Evolutionary conservation across 2,329 filamentous ascomycete genomes (phyloP).

Genomic region (Colletotrichum sansevieriae): DNA sequence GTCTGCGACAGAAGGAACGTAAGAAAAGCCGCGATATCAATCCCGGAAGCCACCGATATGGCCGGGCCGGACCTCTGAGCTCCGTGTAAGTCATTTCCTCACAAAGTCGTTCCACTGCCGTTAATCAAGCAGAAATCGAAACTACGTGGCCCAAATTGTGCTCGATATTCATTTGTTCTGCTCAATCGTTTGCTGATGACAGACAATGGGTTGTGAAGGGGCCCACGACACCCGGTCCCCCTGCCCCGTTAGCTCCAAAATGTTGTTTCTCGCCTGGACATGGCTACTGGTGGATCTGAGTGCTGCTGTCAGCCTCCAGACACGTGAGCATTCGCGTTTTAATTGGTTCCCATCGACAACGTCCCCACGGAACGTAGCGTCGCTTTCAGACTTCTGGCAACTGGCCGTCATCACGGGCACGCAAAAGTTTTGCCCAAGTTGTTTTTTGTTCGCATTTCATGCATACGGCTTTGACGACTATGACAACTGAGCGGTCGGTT

Average conservation of each 20-base stretch:
- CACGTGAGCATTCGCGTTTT: slow-evolving; percentile 34
- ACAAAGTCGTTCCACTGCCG: neutral
- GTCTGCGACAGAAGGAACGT: slow-evolving; percentile 9
- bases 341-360: slow-evolving; percentile 22
- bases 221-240: slow-evolving; percentile 41
- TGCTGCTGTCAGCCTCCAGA: slow-evolving; percentile 42
- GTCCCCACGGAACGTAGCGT: slow-evolving; percentile 38
- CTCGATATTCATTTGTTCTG: slow-evolving; percentile 23
- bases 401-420: slow-evolving; percentile 34
- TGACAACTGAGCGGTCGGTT: neutral
- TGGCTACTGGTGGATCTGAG: slow-evolving; percentile 29
- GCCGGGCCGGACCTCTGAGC: slow-evolving; percentile 23
- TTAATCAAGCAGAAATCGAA: neutral
- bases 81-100: slow-evolving; percentile 40
- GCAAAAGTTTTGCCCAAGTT: slow-evolving; percentile 25
- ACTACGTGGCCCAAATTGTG: slow-evolving; percentile 26
- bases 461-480: neutral
- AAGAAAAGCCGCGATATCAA: slow-evolving; percentile 35
- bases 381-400: slow-evolving; percentile 36
- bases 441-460: neutral
- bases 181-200: slow-evolving; percentile 30
- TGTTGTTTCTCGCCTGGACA: slow-evolving; percentile 34
- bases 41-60: slow-evolving; percentile 10
- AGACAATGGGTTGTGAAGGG: slow-evolving; percentile 41
- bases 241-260: slow-evolving; percentile 42